Base-by-base conservation (phyloP, 192 early-diverging fungal species). In the Jimgerdemannia flammicorona region DNA sequence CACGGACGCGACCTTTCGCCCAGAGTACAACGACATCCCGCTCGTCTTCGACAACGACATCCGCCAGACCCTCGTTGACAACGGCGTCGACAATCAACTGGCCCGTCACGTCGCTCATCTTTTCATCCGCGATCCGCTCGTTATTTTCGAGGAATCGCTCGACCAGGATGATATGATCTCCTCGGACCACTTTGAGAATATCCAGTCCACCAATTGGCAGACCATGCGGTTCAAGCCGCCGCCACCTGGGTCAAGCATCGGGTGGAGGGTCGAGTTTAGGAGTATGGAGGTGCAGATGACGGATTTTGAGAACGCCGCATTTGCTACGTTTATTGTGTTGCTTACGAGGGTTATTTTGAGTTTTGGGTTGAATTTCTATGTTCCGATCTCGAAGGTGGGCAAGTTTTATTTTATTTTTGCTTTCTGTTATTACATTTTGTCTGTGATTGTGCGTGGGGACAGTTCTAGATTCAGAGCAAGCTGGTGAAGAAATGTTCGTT, bases 141-240 rank as follows among this genome's bases (percentile, higher is more conserved):
- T 99, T 14, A 90, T 99, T 19, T 99, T 94, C 75, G 78, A 92
- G 74, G 98, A 99, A 84, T 80, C 97, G 63, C 81, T 98, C 69
- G 85, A 97, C 43, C 88, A 95, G 68, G 94, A 98, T 81, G 91
- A 99, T 75, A 80, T 85, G n/a, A 81, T 85, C 10, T 91, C 87
- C 43, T 92, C 93, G 1, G 98, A 99, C 80, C 98, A 99, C 76
- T 99, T 99, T 89, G 98, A 99, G 83, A 99, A 99, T 82, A 89
- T 99, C 54, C 98, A 99, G 86, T 95, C 93, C n/a, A 99, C 98
- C 65, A 99, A 99, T 83, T 99, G 98, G 98, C 98, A 99, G 85
- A 97, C 96, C 17, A 93, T 98, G 90, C 92, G 98, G 7, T 99
- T 99, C 88, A 99, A 99, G 85, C 95, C 96, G 44, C 98, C 98